These are phyloP conservation scores for Russula sp. DNA, from an alignment of 768 basidiomycete species.

Conservation along the genomic window DNA sequence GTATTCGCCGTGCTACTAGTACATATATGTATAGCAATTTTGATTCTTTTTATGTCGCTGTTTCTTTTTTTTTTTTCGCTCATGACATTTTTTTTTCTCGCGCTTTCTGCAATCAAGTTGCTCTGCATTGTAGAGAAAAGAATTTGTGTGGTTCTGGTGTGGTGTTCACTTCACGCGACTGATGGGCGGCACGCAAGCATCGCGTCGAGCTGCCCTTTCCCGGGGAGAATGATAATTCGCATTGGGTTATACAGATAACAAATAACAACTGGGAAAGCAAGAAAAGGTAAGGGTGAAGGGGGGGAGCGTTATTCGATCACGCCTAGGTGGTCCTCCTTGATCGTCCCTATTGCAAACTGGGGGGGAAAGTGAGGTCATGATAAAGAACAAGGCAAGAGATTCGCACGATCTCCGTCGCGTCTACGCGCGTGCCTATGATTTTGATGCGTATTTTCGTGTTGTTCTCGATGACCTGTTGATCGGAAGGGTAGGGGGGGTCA, in stretches of 20 bases:
- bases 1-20: too few relatives aligned
- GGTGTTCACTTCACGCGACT: too few relatives aligned
- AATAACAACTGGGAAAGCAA: neutral
- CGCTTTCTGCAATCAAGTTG: neutral
- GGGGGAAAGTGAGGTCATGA: neutral
- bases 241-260: constrained; percentile 1
- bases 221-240: neutral
- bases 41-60: too few relatives aligned
- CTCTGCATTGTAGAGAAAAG: neutral
- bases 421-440: constrained; percentile 97
- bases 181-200: too few relatives aligned
- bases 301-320: constrained; percentile 59
- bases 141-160: too few relatives aligned
- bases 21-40: too few relatives aligned
- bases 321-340: constrained; percentile 97
- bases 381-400: neutral
- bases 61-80: neutral
- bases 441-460: constrained; percentile 89
- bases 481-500: neutral
- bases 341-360: constrained; percentile 94
- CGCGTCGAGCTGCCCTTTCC: too few relatives aligned
- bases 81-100: neutral
- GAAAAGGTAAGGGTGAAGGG: neutral
- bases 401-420: constrained; percentile 94
- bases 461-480: constrained; percentile 78